Percentiles rank a stretch among this genome's conserved stretches.
These are phyloP conservation scores for Hymenoscyphus fraxineus DNA, from an alignment of 2,329 filamentous ascomycete species.

Conservation along the genomic window DNA sequence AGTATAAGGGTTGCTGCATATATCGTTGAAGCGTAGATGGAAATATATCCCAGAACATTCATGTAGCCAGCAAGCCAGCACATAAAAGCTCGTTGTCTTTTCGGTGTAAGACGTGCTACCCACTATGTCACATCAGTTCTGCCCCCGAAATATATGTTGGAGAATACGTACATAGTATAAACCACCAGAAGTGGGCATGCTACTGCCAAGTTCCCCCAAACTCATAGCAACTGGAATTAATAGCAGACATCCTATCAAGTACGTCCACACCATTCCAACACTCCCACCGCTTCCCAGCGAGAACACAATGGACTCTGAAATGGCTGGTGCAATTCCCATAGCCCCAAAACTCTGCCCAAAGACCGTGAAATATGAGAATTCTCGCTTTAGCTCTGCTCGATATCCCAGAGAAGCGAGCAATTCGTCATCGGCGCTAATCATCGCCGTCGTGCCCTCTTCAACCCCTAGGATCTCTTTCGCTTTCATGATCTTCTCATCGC, in stretches of 20 bases:
- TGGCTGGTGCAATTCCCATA: constrained; percentile 34
- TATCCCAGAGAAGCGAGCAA: constrained; percentile 32
- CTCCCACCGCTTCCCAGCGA: constrained; percentile 31
- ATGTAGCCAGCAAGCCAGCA: constrained; percentile 36
- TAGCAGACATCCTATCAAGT: constrained; percentile 31
- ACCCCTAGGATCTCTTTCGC: constrained; percentile 8
- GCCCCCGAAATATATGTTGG: not conserved
- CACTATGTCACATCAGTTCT: constrained; percentile 21
- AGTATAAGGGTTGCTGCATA: constrained; percentile 34
- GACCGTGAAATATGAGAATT: constrained; percentile 34
- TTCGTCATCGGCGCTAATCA: constrained; percentile 28
- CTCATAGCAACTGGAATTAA: constrained; percentile 33
- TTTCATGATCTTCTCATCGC: constrained; percentile 13
- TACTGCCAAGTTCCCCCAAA: constrained; percentile 33
- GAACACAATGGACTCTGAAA: constrained; percentile 34
- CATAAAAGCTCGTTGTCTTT: constrained; percentile 32
- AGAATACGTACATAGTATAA: constrained; percentile 30
- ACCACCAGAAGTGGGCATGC: constrained; percentile 34
- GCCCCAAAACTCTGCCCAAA: constrained; percentile 35
- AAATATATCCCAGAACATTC: constrained; percentile 35
- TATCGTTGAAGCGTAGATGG: constrained; percentile 35
- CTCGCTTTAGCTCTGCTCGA: constrained; percentile 32
- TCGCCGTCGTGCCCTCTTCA: constrained; percentile 14
- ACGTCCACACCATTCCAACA: constrained; percentile 35
- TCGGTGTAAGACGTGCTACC: constrained; percentile 34